Percentiles rank a stretch among this genome's conserved stretches.
Evolutionary conservation across 2,329 filamentous ascomycete species (phyloP).

Genomic region (Aureobasidium subglaciale): DNA sequence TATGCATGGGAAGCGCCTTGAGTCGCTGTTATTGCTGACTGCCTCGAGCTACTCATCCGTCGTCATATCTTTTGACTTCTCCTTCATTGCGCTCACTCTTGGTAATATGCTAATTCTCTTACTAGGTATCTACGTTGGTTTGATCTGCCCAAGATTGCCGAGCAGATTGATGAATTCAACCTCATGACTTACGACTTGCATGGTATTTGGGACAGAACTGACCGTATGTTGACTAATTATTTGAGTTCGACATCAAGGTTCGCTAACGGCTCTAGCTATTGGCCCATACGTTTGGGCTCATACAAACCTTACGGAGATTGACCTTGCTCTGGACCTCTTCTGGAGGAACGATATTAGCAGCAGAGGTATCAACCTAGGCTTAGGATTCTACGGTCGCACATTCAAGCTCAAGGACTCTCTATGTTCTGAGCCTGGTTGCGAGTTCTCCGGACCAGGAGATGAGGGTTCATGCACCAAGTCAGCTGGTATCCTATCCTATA

Average conservation of each 20-base stretch:
- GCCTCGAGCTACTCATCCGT: too few species aligned
- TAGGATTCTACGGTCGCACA: conserved; percentile 40
- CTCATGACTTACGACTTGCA: conserved; percentile 43
- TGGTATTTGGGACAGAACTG: conserved; percentile 33
- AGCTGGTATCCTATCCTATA: conserved; percentile 18
- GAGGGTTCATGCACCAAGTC: conserved; percentile 25
- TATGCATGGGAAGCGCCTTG: too few species aligned
- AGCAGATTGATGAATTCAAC: conserved; percentile 27
- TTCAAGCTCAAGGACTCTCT: conserved; percentile 24
- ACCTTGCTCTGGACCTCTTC: conserved; percentile 36
- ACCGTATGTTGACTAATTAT: too few species aligned
- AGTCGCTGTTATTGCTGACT: too few species aligned
- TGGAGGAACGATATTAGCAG: conserved; percentile 39
- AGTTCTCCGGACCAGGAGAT: conserved; percentile 16
- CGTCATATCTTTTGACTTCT: too few species aligned
- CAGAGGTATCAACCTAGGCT: conserved; percentile 37
- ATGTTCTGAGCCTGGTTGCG: conserved; percentile 18
- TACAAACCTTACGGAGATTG: conserved; percentile 43
- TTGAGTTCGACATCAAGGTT: too few species aligned
- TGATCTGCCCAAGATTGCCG: conserved; percentile 21
- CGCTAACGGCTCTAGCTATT: too few species aligned
- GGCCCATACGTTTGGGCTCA: conserved; percentile 27
- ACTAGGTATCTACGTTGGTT: conserved; percentile 30
- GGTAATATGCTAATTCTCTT: too few species aligned
- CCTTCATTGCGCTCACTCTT: too few species aligned